Percentiles rank a stretch among this genome's conserved stretches.
Conservation (phyloP, 2,329 filamentous ascomycete genomes). For the Uncinocarpus reesii region DNA sequence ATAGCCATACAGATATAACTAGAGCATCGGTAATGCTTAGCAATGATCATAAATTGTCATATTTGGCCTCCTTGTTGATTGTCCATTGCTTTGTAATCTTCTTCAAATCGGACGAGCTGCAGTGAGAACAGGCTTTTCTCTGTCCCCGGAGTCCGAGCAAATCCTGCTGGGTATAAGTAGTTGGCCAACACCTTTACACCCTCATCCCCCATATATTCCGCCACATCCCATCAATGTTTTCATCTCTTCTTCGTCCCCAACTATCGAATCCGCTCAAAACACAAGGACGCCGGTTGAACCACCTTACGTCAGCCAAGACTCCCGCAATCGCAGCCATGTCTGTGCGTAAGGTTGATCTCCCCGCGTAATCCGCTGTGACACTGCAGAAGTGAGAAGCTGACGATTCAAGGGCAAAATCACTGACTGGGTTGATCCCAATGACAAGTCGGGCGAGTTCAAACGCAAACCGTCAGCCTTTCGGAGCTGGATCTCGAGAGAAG, state of each 20-base stretch:
- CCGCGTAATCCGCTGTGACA: neutral
- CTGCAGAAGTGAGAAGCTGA: neutral
- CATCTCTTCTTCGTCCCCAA: conserved; percentile 9
- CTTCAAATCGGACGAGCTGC: neutral
- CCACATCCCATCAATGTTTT: conserved; percentile 1
- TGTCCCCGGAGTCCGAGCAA: neutral
- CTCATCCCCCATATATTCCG: neutral
- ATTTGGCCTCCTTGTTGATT: neutral
- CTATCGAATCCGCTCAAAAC: neutral
- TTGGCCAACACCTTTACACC: neutral
- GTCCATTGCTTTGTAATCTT: conserved; percentile 4
- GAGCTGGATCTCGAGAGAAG: conserved; percentile 62
- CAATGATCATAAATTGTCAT: neutral
- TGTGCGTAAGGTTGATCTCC: no score
- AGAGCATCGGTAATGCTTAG: conserved; percentile 4
- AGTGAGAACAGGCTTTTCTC: neutral
- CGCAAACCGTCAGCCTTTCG: conserved; percentile 75
- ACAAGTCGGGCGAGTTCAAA: conserved; percentile 86
- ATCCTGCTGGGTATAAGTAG: neutral
- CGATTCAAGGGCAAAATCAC: conserved; percentile 48
- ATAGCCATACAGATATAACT: neutral
- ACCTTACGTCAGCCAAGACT: conserved; percentile 15
- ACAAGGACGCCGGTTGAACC: neutral
- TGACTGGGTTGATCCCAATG: conserved; percentile 68
- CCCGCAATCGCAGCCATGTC: conserved; percentile 9